Evolutionary conservation across 257 asterid species (phyloP), one percentile per base, ranked within the genome.

Genomic region (Solanum piurae): DNA sequence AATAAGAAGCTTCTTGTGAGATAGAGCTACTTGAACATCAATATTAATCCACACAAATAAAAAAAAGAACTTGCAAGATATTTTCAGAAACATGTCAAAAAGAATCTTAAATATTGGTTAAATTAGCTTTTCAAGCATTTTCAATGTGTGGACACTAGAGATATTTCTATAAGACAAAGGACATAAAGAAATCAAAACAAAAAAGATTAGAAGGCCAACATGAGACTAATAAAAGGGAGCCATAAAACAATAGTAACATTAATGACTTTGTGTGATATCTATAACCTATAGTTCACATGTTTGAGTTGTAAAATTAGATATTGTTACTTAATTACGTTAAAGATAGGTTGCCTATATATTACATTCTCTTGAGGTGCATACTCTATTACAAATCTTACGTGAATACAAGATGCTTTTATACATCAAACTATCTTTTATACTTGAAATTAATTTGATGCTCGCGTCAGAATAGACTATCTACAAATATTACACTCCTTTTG

Each of bases 141-240:
- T 49, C 85, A 49, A 49, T 29, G 69, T 80, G 85, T 46, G 85
- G 68, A 29, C 29, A 80, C 42, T 16, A 44, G 27, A 80, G 58
- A 80, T 80, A 80, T 46, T 31, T 80, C 29, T 46, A 80, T 49
- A 18, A 49, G 29, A 29, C 69, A 80, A 80, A 80, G 42, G 18
- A 46, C 42, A 27, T 25, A 80, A 46, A 46, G 9, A 29, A 79
- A n/a, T 13, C 34, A 40, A 11, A 38, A 13, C 12, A 7, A 14
- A 1, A 29, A 7, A 7, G n/a, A 18, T 72, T 33, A 8, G 27
- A 16, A 27, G 16, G 66, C 27, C 40, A 46, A 2, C 38, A 44
- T 79, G 1, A 29, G 66, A 27, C n/a, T 46, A 79, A 44, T 79
- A 44, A 10, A 34, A 20, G 29, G 1, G 46, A 18, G 9, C 8